A percentile compares a stretch with the other conserved stretches of the same genome.
Conservation (phyloP, 2,329 filamentous ascomycete genomes). For the Westerdykella sp. region DNA sequence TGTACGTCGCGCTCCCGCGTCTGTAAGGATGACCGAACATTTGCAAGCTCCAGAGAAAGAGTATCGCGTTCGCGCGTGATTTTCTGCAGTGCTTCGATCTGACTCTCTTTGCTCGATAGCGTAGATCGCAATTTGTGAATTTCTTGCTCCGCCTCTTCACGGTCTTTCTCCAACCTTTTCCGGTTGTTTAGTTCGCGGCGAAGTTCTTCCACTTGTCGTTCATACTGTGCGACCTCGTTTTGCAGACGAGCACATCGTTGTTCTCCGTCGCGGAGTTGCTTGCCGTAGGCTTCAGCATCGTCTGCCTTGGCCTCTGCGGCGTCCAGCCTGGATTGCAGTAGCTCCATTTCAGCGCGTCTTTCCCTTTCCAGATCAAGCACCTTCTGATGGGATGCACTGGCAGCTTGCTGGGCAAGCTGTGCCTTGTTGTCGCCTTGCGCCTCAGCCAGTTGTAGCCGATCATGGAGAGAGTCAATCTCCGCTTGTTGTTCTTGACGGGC, state of each 20-base stretch:
- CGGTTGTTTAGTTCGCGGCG: conserved; percentile 22
- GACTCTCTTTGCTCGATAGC: conserved; percentile 26
- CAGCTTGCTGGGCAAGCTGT: conserved; percentile 37
- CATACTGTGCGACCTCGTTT: conserved; percentile 21
- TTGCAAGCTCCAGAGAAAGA: conserved; percentile 25
- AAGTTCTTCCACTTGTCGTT: conserved; percentile 30
- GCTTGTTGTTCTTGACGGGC: conserved; percentile 31
- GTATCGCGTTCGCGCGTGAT: conserved; percentile 30
- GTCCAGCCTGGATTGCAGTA: conserved; percentile 32
- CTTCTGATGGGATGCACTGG: conserved; percentile 34
- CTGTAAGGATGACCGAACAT: conserved; percentile 23
- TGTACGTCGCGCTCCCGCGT: conserved; percentile 31
- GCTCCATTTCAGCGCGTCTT: conserved; percentile 35
- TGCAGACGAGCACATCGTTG: conserved; percentile 31
- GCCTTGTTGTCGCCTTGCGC: conserved; percentile 37
- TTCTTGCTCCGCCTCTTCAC: conserved; percentile 30
- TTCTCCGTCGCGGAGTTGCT: conserved; percentile 29
- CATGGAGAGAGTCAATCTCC: conserved; percentile 38
- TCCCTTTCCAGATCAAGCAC: conserved; percentile 33
- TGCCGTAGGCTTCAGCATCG: conserved; percentile 32
- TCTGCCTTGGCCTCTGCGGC: conserved; percentile 30
- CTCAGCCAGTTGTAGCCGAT: conserved; percentile 37
- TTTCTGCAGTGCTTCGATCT: conserved; percentile 33
- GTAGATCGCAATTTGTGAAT: conserved; percentile 24
- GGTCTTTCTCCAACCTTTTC: conserved; percentile 23